Evolutionary conservation across 441 rosid genomes (phyloP).

Genomic region (Iberis amara): DNA sequence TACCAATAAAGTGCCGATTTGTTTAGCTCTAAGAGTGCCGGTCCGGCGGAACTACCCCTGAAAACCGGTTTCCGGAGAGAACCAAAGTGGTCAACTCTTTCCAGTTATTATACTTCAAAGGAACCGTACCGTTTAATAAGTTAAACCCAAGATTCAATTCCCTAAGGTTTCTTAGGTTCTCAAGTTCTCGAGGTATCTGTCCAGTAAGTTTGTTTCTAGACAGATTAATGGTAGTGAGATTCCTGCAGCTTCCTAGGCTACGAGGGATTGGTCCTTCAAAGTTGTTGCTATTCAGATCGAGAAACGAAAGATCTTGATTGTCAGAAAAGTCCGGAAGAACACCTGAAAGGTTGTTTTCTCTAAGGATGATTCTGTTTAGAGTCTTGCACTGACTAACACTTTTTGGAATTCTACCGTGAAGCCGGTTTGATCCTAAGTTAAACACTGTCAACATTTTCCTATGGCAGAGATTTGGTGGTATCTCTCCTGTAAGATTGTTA

Average conservation of each 20-base stretch:
- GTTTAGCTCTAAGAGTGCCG: slow-evolving; percentile 4
- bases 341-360: slow-evolving; percentile 44
- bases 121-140: slow-evolving; percentile 11
- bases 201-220: slow-evolving; percentile 54
- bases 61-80: slow-evolving; percentile 48
- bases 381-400: slow-evolving; percentile 44
- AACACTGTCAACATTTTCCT: slow-evolving; percentile 43
- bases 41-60: slow-evolving; percentile 47
- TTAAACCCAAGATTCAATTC: slow-evolving; percentile 19
- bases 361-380: slow-evolving; percentile 52
- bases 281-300: slow-evolving; percentile 47
- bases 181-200: slow-evolving; percentile 44
- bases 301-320: slow-evolving; percentile 34
- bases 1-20: too few species aligned
- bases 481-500: slow-evolving; percentile 52
- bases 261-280: slow-evolving; percentile 53
- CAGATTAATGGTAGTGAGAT: slow-evolving; percentile 42
- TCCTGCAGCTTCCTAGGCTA: slow-evolving; percentile 43
- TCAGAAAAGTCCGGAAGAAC: slow-evolving; percentile 45
- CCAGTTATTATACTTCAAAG: slow-evolving; percentile 39
- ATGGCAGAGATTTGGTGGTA: slow-evolving; percentile 61
- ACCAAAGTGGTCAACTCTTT: slow-evolving; percentile 43
- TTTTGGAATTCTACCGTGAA: slow-evolving; percentile 51
- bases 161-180: slow-evolving; percentile 29
- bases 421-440: slow-evolving; percentile 49